These are phyloP conservation scores for Coemansia sp. DNA, from an alignment of 192 early-diverging fungal genomes.

Conservation along the genomic window DNA sequence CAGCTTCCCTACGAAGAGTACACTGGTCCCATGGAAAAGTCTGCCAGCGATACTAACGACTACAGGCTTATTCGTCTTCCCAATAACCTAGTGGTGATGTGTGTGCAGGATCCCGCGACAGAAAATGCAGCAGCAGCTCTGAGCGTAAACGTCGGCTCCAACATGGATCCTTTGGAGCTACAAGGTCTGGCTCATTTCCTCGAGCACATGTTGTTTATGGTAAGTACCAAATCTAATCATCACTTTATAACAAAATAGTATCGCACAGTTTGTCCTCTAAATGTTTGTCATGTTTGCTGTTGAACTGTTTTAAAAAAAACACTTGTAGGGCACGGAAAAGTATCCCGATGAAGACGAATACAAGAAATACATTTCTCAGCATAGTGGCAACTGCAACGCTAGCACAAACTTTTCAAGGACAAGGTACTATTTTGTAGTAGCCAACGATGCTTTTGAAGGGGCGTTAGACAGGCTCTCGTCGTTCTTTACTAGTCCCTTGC, in stretches of 20 bases:
- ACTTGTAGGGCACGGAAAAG: slow-evolving; percentile 60
- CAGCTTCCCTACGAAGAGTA: slow-evolving; percentile 13
- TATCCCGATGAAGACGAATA: slow-evolving; percentile 74
- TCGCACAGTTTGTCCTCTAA: too few relatives aligned
- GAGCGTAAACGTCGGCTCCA: slow-evolving; percentile 63
- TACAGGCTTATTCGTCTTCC: slow-evolving; percentile 59
- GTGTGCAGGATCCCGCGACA: slow-evolving; percentile 60
- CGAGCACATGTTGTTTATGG: slow-evolving; percentile 69
- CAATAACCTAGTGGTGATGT: slow-evolving; percentile 61
- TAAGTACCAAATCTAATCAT: too few relatives aligned
- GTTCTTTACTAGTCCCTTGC: too few relatives aligned
- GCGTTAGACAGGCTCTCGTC: too few relatives aligned
- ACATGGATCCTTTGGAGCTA: slow-evolving; percentile 61
- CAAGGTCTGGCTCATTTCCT: slow-evolving; percentile 69
- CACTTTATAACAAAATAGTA: too few relatives aligned
- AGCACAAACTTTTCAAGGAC: not conserved
- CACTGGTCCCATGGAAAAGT: slow-evolving; percentile 33
- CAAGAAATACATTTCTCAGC: slow-evolving; percentile 19
- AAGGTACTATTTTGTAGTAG: not conserved
- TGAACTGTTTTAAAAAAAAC: not conserved
- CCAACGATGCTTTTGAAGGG: too few relatives aligned
- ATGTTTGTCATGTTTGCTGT: not conserved
- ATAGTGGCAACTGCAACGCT: slow-evolving; percentile 19
- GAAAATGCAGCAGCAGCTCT: slow-evolving; percentile 58
- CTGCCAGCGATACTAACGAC: slow-evolving; percentile 56